Conservation (phyloP, 2,329 filamentous ascomycete species). For the Xylaria multiplex region DNA sequence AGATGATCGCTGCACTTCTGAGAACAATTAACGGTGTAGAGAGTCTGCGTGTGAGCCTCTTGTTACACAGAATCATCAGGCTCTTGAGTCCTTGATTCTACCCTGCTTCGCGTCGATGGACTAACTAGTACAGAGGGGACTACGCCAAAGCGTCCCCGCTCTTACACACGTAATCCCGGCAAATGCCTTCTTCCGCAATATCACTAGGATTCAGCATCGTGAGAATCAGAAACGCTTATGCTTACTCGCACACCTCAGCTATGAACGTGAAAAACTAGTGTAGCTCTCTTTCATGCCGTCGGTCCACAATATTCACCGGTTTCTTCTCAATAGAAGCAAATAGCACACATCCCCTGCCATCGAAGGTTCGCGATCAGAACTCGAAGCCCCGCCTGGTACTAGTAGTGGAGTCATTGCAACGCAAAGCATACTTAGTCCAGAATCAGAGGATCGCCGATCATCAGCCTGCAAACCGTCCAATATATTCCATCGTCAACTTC, state of each 20-base stretch:
- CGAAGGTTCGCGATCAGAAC: constrained; percentile 3
- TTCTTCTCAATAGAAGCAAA: neutral
- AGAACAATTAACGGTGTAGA: neutral
- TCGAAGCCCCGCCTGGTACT: neutral
- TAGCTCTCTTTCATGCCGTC: neutral
- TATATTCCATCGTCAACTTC: neutral
- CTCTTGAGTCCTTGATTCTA: neutral
- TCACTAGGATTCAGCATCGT: neutral
- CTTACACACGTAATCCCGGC: neutral
- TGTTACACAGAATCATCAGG: neutral
- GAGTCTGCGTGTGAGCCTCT: constrained; percentile 3
- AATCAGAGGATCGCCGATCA: neutral
- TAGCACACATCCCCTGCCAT: neutral
- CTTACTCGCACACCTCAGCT: neutral
- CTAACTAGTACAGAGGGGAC: neutral
- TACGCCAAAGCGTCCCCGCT: neutral
- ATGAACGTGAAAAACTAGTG: neutral
- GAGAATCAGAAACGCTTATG: neutral
- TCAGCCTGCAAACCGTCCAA: neutral
- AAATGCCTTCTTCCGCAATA: neutral
- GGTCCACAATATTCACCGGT: neutral
- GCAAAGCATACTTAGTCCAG: neutral
- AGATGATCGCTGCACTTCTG: neutral
- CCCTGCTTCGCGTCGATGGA: neutral
- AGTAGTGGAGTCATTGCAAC: constrained; percentile 1